Percentiles rank a stretch among this genome's conserved stretches.
These are phyloP conservation scores for Sporothrix pallida DNA, from an alignment of 2,329 filamentous ascomycete species.

Conservation along the genomic window DNA sequence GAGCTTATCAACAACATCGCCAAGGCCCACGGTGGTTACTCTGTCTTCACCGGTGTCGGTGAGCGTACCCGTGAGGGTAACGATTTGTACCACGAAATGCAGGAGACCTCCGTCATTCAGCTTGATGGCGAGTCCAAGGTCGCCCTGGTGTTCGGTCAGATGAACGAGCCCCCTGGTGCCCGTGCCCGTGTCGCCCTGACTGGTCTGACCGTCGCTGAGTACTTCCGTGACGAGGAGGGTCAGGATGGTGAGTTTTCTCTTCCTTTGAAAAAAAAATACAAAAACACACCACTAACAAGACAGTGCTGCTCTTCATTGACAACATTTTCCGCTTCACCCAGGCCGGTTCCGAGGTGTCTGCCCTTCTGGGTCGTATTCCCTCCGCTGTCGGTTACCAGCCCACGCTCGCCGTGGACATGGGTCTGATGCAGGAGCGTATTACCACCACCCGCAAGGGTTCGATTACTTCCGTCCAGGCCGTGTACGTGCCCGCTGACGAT, in stretches of 20 bases:
- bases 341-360: constrained; percentile 99
- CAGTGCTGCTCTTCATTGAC: constrained; percentile 99
- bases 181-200: constrained; percentile 99
- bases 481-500: constrained; percentile 99
- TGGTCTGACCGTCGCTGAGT: constrained; percentile 79
- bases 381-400: constrained; percentile 99
- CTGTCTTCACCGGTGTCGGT: constrained; percentile 99
- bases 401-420: constrained; percentile 98
- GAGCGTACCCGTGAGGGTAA: constrained; percentile 99
- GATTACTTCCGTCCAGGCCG: constrained; percentile 99
- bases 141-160: constrained; percentile 98
- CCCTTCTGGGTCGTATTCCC: constrained; percentile 98
- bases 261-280: background rate
- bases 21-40: constrained; percentile 99
- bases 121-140: constrained; percentile 99
- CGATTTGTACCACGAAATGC: constrained; percentile 99
- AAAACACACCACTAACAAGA: background rate
- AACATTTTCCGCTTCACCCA: constrained; percentile 99
- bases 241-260: constrained; percentile 73
- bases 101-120: constrained; percentile 99
- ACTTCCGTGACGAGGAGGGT: constrained; percentile 77
- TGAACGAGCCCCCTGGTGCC: constrained; percentile 99
- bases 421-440: constrained; percentile 99
- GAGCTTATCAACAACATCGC: constrained; percentile 99
- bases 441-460: constrained; percentile 99